Evolutionary conservation across 2,329 filamentous ascomycete genomes (phyloP), one percentile per base, ranked within the genome.

Genomic region (Colletotrichum lupini): DNA sequence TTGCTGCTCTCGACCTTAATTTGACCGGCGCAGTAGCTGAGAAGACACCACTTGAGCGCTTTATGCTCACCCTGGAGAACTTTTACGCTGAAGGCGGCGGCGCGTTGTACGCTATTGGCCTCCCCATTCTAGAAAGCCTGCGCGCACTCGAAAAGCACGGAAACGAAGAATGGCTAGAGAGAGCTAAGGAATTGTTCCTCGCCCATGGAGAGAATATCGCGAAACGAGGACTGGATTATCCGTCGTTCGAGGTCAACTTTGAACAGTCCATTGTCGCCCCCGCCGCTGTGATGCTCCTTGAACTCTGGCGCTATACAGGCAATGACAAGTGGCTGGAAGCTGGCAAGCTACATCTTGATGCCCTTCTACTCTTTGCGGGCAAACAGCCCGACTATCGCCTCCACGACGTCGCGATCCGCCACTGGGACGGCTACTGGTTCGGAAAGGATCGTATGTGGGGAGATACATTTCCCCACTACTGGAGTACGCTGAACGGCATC

Each of bases 231-330:
- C 68, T 46, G 5, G 37, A 63, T 8, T 73, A 74, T 14, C 73
- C 73, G 14, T 60, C 73, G 0, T 74, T 69, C 12, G 73, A 74
- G 32, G 73, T 74, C 19, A 74, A 74, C 26, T 73, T 74, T 30
- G 70, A 74, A 52, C 70, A 74, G 49, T 74, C 73, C 3, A 73
- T 73, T 22, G 70, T 74, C 7, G 73, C 73, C 2, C 73, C 73
- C n/a, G 73, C 73, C 19, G 70, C 73, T 14, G 70, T 46, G 7
- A 73, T 65, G 4, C 81, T 90, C 1, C 85, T 87, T 28, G 88
- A 90, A 78, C 82, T 90, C 8, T 81, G 83, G 67, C 81, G 79
- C 53, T 85, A 85, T 4, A 86, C 82, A 4, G 80, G 81, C 0
- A 82, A 89, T 66, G 8, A 65, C 4, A 80, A 82, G 2, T 78